phyloP scores from a whole-genome alignment of 2,329 filamentous ascomycete genomes.

The Bipolaris cookei region DNA sequence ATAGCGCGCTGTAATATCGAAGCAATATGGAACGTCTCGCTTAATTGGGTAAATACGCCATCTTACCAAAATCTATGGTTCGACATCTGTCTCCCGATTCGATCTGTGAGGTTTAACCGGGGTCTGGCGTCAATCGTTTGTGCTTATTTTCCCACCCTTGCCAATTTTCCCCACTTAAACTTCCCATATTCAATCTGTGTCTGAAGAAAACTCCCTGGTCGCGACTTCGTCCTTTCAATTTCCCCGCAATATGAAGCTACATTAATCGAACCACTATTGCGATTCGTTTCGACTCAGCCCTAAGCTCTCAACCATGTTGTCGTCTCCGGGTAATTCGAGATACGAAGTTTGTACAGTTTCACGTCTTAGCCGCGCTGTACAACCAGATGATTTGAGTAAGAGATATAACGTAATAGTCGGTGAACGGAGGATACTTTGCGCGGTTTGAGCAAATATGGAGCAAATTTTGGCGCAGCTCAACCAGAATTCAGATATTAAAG shows the following conservation, averaged over 20 bases:
- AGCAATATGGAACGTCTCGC: constrained; percentile 33
- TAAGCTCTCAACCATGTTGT: constrained; percentile 8
- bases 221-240: constrained; percentile 16
- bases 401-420: constrained; percentile 6
- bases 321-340: constrained; percentile 24
- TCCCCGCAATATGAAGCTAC: constrained; percentile 29
- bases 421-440: neutral
- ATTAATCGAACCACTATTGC: constrained; percentile 26
- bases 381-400: constrained; percentile 1
- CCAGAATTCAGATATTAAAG: neutral
- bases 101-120: constrained; percentile 27
- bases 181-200: no score
- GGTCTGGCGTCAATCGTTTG: constrained; percentile 16
- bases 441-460: neutral
- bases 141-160: constrained; percentile 18
- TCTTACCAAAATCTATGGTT: constrained; percentile 24
- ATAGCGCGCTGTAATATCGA: constrained; percentile 37
- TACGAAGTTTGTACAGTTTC: constrained; percentile 13
- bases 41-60: constrained; percentile 45
- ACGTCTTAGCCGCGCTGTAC: neutral
- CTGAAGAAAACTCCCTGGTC: constrained; percentile 15
- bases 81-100: constrained; percentile 27
- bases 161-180: neutral
- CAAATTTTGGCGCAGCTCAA: neutral
- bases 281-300: constrained; percentile 14